Evolutionary conservation across 768 basidiomycete genomes (phyloP), one percentile per base, ranked within the genome.

Genomic region (Amanita thiersii): DNA sequence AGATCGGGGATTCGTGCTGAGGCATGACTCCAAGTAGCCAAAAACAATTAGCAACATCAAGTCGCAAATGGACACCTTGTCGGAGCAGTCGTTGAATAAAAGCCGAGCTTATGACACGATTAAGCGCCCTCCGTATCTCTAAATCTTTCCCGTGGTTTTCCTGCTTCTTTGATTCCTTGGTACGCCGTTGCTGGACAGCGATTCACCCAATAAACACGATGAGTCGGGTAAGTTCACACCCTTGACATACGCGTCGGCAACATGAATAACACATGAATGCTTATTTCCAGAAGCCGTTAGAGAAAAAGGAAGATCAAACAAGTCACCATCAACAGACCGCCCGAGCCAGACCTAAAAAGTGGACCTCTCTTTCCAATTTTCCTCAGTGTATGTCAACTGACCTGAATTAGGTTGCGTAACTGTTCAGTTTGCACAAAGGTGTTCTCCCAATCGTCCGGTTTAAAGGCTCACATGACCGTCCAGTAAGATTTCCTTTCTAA

Each of bases 401-500:
- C 15, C 44, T 17, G 20, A 36, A 37, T 15, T 38, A 84, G 83
- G 39, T 73, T 71, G 4, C 63, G 75, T 46, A 42, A 52, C 2
- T 86, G 83, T 52, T 46, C 53, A 29, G 52, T 56, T 4, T 86
- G 84, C 50, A 57, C 56, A 3, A 80, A 73, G 52, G 49, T 51
- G 1, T 86, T 86, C 52, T 57, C 72, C 6, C 84, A 86, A 56
- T 57, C 51, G 31, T 74, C 75, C 2, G 77, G 72, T 2, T 61
- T 86, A 39, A 76, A 73, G 47, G 80, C 75, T 1, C 85, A 86
- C 47, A 43, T 47, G 39, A 86, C 85, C 45, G 64, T 64, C 14
- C 85, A 86, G 85, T 86, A 58, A 46, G 80, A 57, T 40, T 47
- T 40, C 12, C 9, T 32, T 9, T 29, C 18, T 10, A 45, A 3